Base-by-base conservation (phyloP, 2,329 filamentous ascomycete genomes). In the Hypoxylon sp. region DNA sequence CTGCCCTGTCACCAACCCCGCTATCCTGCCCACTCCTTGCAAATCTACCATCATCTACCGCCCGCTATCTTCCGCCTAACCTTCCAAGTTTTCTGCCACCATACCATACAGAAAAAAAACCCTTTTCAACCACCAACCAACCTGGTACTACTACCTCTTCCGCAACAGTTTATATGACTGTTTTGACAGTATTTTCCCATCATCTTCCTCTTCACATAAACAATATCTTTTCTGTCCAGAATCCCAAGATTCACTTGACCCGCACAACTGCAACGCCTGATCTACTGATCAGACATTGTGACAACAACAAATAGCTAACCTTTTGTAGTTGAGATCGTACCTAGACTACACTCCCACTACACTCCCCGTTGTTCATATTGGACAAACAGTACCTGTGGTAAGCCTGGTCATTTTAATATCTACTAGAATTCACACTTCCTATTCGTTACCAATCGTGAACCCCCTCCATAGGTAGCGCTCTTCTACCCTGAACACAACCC, bases 381-480 rank as follows among this genome's bases (percentile, higher is more conserved):
- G 22, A 47, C 54, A 57, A 29, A 39, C 29, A 17, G 17, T 14
- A 54, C 42, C 19, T 10, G 46, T 52, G 59, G 65, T 68, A 61
- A 64, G 65, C 39, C 22, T 42, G 17, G 19, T 47, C 48, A 31
- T 58, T 53, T 31, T n/a, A 47, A 57, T 26, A n/a, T 48, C 24
- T 26, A 4, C 26, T 26, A 4, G 17, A 67, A 50, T 58, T 53
- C 33, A 47, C 29, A 22, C 24, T 39, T 51, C 13, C 44, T 31
- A 59, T 66, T 58, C 35, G 58, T 42, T 54, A 26, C 26, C 59
- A 22, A 29, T 35, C 46, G 19, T 22, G 60, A 60, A 50, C 65
- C 65, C 55, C 55, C 55, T 65, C 55, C 52, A 59, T 57, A 53
- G 50, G 42, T 47, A 39, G 33, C 46, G 24, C 39, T 24, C 37